Base-by-base conservation (phyloP, 2,329 filamentous ascomycete genomes). In the Didymella segeticola region DNA sequence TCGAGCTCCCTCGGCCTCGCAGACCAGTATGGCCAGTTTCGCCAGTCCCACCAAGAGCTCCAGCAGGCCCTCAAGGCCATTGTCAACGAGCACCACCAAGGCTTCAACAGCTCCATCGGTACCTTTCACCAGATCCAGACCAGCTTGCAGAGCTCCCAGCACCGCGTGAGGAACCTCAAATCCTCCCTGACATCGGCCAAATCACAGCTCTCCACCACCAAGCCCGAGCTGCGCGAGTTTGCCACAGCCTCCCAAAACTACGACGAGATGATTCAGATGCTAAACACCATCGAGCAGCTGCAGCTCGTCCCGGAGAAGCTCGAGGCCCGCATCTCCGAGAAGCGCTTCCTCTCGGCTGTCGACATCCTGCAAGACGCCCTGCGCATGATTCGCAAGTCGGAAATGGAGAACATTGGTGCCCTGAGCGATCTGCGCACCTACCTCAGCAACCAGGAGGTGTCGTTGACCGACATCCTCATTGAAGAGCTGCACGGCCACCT, bases 41-140 rank as follows among this genome's bases (percentile, higher is more conserved):
- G 90, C 69, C 82, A 89, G 62, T 92, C 91, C 39, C 91, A 97
- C 73, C 82, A 86, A 61, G 91, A 95, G 71, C 84, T 99, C n/a
- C 93, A 99, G 72, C 89, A 89, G 65, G 93, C 93, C 9, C 82
- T 99, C 52, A 97, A 96, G 75, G 87, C 88, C 27, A 96, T 99
- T 66, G 95, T 99, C 22, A 96, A 99, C 74, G 93, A 99, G 78
- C 93, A 99, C 71, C 93, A 99, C 71, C 95, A 99, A 75, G 96
- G 95, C 39, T 99, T 99, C 83, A 99, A 98, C 78, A 96, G 91
- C 75, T 97, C 93, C 43, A 98, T 99, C 60, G 95, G 93, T 74
- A 98, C 93, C 17, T 99, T 98, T 71, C 96, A 99, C 80, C 97
- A 96, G 76, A 99, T 99, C 57, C 95, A 99, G 75, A 86, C 88